phyloP scores from a whole-genome alignment of 2,329 filamentous ascomycete genomes.

The Domatiomyces globalis region DNA sequence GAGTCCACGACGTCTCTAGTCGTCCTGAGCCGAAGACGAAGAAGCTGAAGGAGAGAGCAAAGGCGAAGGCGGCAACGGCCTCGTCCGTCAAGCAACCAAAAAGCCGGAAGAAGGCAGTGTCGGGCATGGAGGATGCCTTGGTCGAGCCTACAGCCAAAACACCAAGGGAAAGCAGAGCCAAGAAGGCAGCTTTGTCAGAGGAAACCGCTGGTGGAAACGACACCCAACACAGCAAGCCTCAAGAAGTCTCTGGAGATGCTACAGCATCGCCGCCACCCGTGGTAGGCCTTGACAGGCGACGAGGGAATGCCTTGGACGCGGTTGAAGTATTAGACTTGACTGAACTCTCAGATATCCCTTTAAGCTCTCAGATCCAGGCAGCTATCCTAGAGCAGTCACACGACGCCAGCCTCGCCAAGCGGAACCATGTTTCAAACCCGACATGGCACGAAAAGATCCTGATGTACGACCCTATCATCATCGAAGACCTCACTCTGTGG shows the following conservation, averaged over 20 bases:
- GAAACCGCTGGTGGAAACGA: not conserved
- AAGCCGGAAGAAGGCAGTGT: slow-evolving; percentile 9
- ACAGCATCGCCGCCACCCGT: not conserved
- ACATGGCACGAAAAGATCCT: slow-evolving; percentile 90
- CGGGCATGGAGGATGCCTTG: slow-evolving; percentile 2
- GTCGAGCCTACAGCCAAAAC: slow-evolving; percentile 3
- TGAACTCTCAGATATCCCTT: not conserved
- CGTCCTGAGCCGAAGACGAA: slow-evolving; percentile 14
- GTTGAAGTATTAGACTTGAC: not conserved
- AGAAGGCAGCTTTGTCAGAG: slow-evolving; percentile 3
- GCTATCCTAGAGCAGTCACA: slow-evolving; percentile 33
- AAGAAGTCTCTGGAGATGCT: not conserved
- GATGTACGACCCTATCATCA: slow-evolving; percentile 76
- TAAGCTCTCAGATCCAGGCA: not conserved
- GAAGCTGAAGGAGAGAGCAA: slow-evolving; percentile 7
- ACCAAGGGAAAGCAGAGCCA: slow-evolving; percentile 1
- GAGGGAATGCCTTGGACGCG: not conserved
- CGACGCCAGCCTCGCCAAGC: slow-evolving; percentile 18
- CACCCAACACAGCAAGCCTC: not conserved
- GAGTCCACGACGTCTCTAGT: slow-evolving; percentile 14
- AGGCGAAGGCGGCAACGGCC: slow-evolving; percentile 4
- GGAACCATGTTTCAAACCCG: slow-evolving; percentile 28
- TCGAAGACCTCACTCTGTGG: slow-evolving; percentile 76
- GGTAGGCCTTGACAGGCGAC: not conserved
- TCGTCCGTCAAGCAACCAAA: slow-evolving; percentile 9